Conservation (phyloP, 805 yeast genomes). For the Ogataea methanolica region DNA sequence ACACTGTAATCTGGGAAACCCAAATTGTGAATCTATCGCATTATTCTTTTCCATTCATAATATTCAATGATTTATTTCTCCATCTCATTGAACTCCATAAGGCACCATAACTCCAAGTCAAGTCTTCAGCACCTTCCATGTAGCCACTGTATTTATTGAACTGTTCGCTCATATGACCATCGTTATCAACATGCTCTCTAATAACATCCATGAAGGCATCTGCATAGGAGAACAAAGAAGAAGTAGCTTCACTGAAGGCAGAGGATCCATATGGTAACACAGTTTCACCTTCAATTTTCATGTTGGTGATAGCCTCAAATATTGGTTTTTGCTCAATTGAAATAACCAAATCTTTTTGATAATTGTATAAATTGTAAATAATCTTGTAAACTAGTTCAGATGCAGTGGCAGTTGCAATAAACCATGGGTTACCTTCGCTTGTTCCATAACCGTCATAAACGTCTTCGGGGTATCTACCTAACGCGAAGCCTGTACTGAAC, state of each 20-base stretch:
- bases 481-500: constrained; percentile 48
- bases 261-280: constrained; percentile 34
- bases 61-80: constrained; percentile 42
- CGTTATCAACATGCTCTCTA: constrained; percentile 53
- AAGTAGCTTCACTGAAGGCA: constrained; percentile 43
- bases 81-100: constrained; percentile 65
- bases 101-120: constrained; percentile 90
- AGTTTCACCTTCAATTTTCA: constrained; percentile 14
- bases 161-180: constrained; percentile 84
- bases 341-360: constrained; percentile 38
- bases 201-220: constrained; percentile 64
- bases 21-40: background rate
- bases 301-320: constrained; percentile 21
- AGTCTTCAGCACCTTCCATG: constrained; percentile 80
- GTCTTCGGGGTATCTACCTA: constrained; percentile 95
- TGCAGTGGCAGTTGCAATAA: constrained; percentile 68
- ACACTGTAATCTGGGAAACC: background rate
- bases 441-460: constrained; percentile 70
- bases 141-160: constrained; percentile 76
- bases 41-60: constrained; percentile 16
- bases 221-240: constrained; percentile 47
- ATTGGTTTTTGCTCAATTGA: constrained; percentile 19
- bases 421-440: constrained; percentile 92
- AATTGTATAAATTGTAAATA: constrained; percentile 39
- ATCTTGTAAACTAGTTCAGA: constrained; percentile 57